Percentiles rank a stretch among this genome's conserved stretches.
Evolutionary conservation across 805 yeast genomes (phyloP).

Genomic region (Candida lessepsii): DNA sequence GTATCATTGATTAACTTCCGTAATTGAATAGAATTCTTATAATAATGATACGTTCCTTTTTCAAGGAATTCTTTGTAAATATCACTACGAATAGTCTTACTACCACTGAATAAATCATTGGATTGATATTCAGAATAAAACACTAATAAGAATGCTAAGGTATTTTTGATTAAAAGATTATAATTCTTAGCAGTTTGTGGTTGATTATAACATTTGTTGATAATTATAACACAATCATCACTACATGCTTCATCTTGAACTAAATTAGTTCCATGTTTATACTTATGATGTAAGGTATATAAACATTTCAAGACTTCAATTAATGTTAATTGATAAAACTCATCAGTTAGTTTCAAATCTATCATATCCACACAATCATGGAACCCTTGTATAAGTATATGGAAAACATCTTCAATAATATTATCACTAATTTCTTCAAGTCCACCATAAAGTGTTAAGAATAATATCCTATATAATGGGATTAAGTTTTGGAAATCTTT

Average conservation of each 20-base stretch:
- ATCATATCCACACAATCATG: constrained; percentile 12
- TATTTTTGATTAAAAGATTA: constrained; percentile 12
- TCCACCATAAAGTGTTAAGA: constrained; percentile 26
- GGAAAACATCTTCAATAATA: constrained; percentile 13
- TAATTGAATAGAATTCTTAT: too few species aligned
- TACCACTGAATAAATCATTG: constrained; percentile 8
- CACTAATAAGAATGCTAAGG: constrained; percentile 15
- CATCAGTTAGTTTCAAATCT: constrained; percentile 1
- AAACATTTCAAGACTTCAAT: constrained; percentile 25
- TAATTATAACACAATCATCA: constrained; percentile 14
- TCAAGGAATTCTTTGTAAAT: constrained; percentile 10
- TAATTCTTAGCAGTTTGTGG: background rate
- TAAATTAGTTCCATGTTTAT: constrained; percentile 12
- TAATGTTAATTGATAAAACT: constrained; percentile 13
- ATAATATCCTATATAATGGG: constrained; percentile 24
- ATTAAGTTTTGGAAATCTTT: constrained; percentile 17
- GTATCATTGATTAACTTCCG: background rate
- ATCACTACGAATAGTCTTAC: background rate
- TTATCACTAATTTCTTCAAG: constrained; percentile 11
- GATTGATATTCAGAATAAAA: constrained; percentile 9
- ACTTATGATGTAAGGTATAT: constrained; percentile 25
- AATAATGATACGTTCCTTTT: background rate
- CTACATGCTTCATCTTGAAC: constrained; percentile 15
- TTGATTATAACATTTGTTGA: constrained; percentile 6
- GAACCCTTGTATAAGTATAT: constrained; percentile 17